Conservation (phyloP, 345 rosid species). For the Acer saccharum region DNA sequence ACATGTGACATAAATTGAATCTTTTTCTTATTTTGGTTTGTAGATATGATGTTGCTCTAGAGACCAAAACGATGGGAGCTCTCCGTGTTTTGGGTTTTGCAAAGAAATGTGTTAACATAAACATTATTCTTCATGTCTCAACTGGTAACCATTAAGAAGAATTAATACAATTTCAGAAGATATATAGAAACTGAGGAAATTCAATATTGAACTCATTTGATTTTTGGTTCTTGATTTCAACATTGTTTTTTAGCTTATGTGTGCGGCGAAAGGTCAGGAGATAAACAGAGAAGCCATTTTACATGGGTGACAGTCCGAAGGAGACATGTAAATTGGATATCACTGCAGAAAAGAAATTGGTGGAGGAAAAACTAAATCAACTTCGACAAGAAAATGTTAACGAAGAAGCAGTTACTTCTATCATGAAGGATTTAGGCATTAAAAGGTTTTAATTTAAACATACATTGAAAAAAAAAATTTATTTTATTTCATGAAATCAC, state of each 20-base stretch:
- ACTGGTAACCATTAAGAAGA: constrained; percentile 20
- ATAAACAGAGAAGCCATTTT: constrained; percentile 38
- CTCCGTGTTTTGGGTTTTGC: constrained; percentile 29
- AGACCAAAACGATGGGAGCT: constrained; percentile 30
- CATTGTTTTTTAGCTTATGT: constrained; percentile 44
- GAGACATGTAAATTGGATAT: constrained; percentile 34
- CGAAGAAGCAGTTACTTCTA: constrained; percentile 24
- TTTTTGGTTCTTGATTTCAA: too few species aligned
- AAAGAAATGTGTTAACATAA: constrained; percentile 29
- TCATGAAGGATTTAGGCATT: constrained; percentile 57
- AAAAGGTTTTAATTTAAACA: constrained; percentile 31
- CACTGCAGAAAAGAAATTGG: constrained; percentile 33
- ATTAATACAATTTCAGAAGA: too few species aligned
- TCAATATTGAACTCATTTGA: too few species aligned
- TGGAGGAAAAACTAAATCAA: constrained; percentile 34
- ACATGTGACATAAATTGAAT: too few species aligned
- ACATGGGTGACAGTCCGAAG: constrained; percentile 46
- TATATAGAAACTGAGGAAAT: too few species aligned
- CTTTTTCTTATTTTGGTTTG: background rate
- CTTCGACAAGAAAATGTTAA: constrained; percentile 28
- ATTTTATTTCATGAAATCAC: too few species aligned
- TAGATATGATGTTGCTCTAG: constrained; percentile 36
- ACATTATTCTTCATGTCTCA: constrained; percentile 31
- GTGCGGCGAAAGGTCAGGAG: constrained; percentile 50
- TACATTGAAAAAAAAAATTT: too few species aligned